These are phyloP conservation scores for Stemphylium beticola DNA, from an alignment of 2,329 filamentous ascomycete species.

Conservation along the genomic window DNA sequence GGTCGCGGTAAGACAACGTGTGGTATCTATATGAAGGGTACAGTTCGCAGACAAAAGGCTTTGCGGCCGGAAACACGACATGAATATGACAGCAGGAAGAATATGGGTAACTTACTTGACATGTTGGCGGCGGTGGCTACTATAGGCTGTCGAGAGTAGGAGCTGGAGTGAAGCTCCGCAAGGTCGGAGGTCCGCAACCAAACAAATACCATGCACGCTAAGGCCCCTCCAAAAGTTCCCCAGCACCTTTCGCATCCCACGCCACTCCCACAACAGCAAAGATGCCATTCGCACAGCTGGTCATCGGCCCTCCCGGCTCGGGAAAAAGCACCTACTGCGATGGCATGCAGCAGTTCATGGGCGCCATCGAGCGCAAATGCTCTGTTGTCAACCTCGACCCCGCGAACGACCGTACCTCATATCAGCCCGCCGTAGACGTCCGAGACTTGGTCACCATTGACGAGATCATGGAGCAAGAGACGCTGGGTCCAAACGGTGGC, in stretches of 20 bases:
- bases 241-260: conserved; percentile 1
- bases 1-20: background rate
- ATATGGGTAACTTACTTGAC: conserved; percentile 29
- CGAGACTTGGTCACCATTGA: conserved; percentile 87
- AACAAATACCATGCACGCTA: conserved; percentile 15
- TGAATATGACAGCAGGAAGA: background rate
- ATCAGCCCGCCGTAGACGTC: conserved; percentile 89
- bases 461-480: conserved; percentile 91
- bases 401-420: conserved; percentile 90
- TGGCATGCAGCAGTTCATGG: conserved; percentile 98
- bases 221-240: conserved; percentile 24
- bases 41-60: background rate
- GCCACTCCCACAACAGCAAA: conserved; percentile 9
- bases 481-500: conserved; percentile 89
- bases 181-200: conserved; percentile 22
- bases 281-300: conserved; percentile 74
- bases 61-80: background rate
- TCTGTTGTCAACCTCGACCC: conserved; percentile 96
- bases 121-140: conserved; percentile 27
- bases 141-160: conserved; percentile 6
- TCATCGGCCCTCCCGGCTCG: conserved; percentile 91
- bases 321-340: conserved; percentile 99
- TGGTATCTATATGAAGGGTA: background rate
- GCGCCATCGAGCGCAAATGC: conserved; percentile 91
- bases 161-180: conserved; percentile 25